Base-by-base conservation (phyloP, 208 protist species). In the Crithidia brevicula region DNA sequence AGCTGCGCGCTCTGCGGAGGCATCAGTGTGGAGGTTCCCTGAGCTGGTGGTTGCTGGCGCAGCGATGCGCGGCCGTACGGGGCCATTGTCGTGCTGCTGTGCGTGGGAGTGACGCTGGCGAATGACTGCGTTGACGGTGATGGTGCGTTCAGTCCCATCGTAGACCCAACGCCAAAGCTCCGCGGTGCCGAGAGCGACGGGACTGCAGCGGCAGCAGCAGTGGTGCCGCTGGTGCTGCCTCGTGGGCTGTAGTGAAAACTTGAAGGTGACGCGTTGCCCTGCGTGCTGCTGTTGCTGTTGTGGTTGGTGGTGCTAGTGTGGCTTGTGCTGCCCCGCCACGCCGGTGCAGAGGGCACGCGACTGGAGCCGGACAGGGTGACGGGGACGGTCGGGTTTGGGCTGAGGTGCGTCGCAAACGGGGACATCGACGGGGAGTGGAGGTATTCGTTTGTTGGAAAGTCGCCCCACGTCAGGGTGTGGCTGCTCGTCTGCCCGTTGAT, bases 361-460 rank as follows among this genome's bases (percentile, higher is more conserved):
- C 52, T 16, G 5, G 38, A 33, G 8, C 54, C 36, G 4, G 36
- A 33, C 6, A 49, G 25, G 0, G 34, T 3, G 8, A 13, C 36
- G 3, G 56, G 36, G 0, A 7, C 38, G 15, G 25, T 18, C 43
- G 16, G 31, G 16, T 20, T 16, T 1, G 42, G 1, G 40, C 46
- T 46, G 10, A 69, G 31, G 20, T 75, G 69, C 27, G 45, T 33
- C 54, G 34, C 42, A 34, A 36, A 45, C 1, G 54, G 61, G 11
- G 69, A 75, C 34, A 33, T 52, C 23, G 33, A 33, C 0, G 69
- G 69, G 4, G 69, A 68, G 46, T 51, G 51, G 27, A 69, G 34
- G 40, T 50, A 75, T 1, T 75, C 69, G 6, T 27, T 64, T 27
- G 20, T 30, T 15, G 38, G 52, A 9, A 51, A 27, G 34, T 75